Percentiles rank a stretch among this genome's conserved stretches.
These are phyloP conservation scores for Ramaria rubella DNA, from an alignment of 768 basidiomycete genomes.

Conservation along the genomic window DNA sequence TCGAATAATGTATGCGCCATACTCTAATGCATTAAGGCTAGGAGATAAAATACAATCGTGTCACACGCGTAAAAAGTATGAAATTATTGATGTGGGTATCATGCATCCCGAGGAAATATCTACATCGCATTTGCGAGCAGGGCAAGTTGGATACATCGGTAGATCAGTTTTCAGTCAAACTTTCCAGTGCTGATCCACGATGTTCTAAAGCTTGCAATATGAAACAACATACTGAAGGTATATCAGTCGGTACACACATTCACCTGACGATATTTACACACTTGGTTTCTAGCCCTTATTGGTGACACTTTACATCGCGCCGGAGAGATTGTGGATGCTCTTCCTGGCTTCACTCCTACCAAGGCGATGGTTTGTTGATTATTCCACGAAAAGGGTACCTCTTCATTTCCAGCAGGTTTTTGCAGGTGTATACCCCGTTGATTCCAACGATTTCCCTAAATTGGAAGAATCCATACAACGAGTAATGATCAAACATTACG, in stretches of 20 bases:
- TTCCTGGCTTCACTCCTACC: slow-evolving; percentile 86
- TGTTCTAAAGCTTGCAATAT: slow-evolving; percentile 76
- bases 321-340: slow-evolving; percentile 67
- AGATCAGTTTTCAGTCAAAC: background rate
- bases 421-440: slow-evolving; percentile 91
- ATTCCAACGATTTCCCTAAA: slow-evolving; percentile 85
- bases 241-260: slow-evolving; percentile 1
- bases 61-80: slow-evolving; percentile 82
- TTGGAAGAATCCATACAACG: slow-evolving; percentile 93
- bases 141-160: slow-evolving; percentile 76
- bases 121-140: slow-evolving; percentile 57
- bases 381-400: background rate
- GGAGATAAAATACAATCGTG: slow-evolving; percentile 88
- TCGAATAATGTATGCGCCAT: background rate
- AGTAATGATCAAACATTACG: slow-evolving; percentile 36
- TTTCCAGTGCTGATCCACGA: background rate
- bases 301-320: slow-evolving; percentile 87
- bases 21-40: slow-evolving; percentile 21
- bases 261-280: background rate
- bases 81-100: slow-evolving; percentile 81
- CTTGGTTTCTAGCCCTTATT: slow-evolving; percentile 59
- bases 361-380: slow-evolving; percentile 76
- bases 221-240: slow-evolving; percentile 94
- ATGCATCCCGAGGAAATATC: slow-evolving; percentile 87
- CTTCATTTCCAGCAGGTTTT: slow-evolving; percentile 55